These are phyloP conservation scores for Beauveria brongniartii DNA, from an alignment of 2,329 filamentous ascomycete genomes.

Conservation along the genomic window DNA sequence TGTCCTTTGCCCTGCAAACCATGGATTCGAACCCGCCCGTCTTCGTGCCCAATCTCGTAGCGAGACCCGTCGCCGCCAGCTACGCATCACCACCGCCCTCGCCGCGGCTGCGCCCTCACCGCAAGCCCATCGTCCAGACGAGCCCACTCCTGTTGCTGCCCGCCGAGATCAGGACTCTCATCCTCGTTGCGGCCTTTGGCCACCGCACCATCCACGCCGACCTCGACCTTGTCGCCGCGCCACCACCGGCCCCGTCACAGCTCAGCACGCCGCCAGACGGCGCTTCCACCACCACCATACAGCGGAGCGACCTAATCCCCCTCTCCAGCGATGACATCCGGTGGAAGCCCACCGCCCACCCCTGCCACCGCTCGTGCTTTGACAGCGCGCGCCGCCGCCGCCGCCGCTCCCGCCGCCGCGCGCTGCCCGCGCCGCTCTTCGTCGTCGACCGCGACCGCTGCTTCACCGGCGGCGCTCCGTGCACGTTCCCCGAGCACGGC, in stretches of 20 bases:
- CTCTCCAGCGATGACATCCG: neutral
- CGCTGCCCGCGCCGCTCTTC: neutral
- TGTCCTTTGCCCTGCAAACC: neutral
- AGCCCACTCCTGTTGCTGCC: neutral
- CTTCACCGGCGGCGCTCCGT: neutral
- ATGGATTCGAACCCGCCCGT: neutral
- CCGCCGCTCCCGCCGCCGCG: neutral
- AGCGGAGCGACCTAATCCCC: neutral
- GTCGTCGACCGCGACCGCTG: constrained; percentile 6
- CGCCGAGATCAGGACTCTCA: neutral
- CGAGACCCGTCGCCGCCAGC: neutral
- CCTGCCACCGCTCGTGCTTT: constrained; percentile 4
- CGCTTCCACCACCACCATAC: neutral
- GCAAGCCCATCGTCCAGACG: neutral
- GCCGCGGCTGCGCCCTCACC: neutral
- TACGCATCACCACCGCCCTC: neutral
- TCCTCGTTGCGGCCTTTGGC: constrained; percentile 6
- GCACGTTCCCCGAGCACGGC: neutral
- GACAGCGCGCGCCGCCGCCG: neutral
- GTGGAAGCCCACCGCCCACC: neutral
- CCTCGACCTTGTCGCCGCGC: neutral
- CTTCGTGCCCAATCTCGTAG: neutral
- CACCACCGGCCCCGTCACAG: neutral
- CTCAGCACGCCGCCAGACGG: neutral
- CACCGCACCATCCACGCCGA: constrained; percentile 4